A percentile compares a stretch with the other conserved stretches of the same genome.
phyloP scores from a whole-genome alignment of 805 yeast genomes.

The Debaryomyces tyrocola region DNA sequence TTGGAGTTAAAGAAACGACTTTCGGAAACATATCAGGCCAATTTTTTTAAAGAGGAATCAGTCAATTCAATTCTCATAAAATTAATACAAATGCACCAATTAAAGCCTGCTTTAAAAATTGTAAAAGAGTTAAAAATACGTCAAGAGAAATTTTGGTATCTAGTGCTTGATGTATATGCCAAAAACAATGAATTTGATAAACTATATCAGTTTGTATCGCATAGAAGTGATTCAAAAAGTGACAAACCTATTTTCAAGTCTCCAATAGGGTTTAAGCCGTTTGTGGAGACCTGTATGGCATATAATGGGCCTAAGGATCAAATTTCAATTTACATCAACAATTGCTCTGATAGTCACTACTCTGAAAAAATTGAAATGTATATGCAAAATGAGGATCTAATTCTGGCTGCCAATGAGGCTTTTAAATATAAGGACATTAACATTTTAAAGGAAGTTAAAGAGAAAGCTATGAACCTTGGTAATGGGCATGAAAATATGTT shows the following conservation, averaged over 20 bases:
- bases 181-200: slow-evolving; percentile 31
- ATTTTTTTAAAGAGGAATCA: slow-evolving; percentile 29
- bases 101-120: slow-evolving; percentile 32
- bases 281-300: slow-evolving; percentile 51
- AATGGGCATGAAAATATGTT: slow-evolving; percentile 10
- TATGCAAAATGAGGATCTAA: slow-evolving; percentile 50
- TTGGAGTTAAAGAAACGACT: slow-evolving; percentile 32
- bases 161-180: slow-evolving; percentile 30
- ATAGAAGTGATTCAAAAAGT: slow-evolving; percentile 11
- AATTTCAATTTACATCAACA: slow-evolving; percentile 58
- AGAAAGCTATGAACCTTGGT: slow-evolving; percentile 14
- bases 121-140: slow-evolving; percentile 33
- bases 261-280: slow-evolving; percentile 70
- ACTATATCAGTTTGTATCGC: slow-evolving; percentile 30
- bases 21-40: slow-evolving; percentile 32
- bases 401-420: slow-evolving; percentile 52
- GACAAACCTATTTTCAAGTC: slow-evolving; percentile 44
- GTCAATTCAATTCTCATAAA: slow-evolving; percentile 22
- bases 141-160: slow-evolving; percentile 32
- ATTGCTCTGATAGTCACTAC: slow-evolving; percentile 47
- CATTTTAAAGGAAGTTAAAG: slow-evolving; percentile 22
- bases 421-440: slow-evolving; percentile 43
- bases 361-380: slow-evolving; percentile 51
- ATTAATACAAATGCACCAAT: slow-evolving; percentile 36
- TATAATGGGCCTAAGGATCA: slow-evolving; percentile 56